phyloP scores from a whole-genome alignment of 2,329 filamentous ascomycete genomes.

The Nigrospora oryzae region DNA sequence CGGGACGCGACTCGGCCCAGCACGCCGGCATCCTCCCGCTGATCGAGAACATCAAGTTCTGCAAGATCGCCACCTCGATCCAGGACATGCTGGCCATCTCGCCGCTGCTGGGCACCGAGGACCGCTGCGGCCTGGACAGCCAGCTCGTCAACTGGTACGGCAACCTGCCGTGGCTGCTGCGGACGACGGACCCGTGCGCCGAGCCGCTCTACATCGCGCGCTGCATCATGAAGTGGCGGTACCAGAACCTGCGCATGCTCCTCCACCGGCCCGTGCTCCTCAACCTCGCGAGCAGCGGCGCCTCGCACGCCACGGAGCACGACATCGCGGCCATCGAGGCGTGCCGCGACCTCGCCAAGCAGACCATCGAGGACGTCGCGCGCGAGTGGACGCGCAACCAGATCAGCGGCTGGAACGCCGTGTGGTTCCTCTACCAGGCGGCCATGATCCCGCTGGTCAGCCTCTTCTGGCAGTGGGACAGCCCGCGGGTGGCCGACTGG shows the following conservation, averaged over 20 bases:
- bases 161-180: slow-evolving; percentile 57
- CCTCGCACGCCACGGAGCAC: slow-evolving; percentile 43
- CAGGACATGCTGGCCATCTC: slow-evolving; percentile 67
- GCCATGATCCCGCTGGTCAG: slow-evolving; percentile 71
- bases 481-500: slow-evolving; percentile 40
- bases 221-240: slow-evolving; percentile 75
- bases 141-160: slow-evolving; percentile 67
- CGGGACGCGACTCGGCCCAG: slow-evolving; percentile 42
- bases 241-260: slow-evolving; percentile 69
- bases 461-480: slow-evolving; percentile 59
- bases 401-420: slow-evolving; percentile 73
- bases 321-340: slow-evolving; percentile 61
- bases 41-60: slow-evolving; percentile 71
- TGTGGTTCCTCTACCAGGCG: slow-evolving; percentile 76
- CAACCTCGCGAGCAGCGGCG: slow-evolving; percentile 49
- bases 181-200: slow-evolving; percentile 57
- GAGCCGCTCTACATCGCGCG: slow-evolving; percentile 63
- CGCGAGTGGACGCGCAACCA: slow-evolving; percentile 60
- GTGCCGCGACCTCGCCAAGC: slow-evolving; percentile 60
- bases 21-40: slow-evolving; percentile 61
- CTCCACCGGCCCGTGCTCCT: slow-evolving; percentile 67
- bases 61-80: slow-evolving; percentile 68
- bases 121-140: slow-evolving; percentile 57
- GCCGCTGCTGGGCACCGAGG: slow-evolving; percentile 57
- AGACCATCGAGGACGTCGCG: slow-evolving; percentile 65